A percentile compares a stretch with the other conserved stretches of the same genome.
Evolutionary conservation across 495 filamentous ascomycete species (phyloP).

Genomic region (Arthonia radiata): DNA sequence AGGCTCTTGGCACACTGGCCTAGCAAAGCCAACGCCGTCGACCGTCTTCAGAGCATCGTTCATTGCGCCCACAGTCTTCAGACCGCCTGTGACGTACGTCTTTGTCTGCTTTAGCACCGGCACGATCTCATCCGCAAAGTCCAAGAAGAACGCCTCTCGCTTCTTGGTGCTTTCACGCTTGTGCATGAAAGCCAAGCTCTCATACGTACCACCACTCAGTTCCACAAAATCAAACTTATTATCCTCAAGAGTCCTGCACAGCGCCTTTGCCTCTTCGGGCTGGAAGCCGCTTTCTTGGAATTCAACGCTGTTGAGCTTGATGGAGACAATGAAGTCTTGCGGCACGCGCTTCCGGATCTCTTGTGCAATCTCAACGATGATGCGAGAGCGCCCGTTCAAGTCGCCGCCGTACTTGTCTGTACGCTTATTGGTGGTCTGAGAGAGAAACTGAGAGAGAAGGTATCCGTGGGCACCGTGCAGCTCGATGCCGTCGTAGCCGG

Average conservation of each 20-base stretch:
- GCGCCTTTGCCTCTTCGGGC: constrained; percentile 26
- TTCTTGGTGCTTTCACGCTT: constrained; percentile 26
- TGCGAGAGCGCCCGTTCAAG: constrained; percentile 28
- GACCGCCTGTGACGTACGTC: constrained; percentile 35
- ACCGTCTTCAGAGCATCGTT: constrained; percentile 29
- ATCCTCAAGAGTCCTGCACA: constrained; percentile 29
- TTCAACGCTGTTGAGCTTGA: constrained; percentile 47
- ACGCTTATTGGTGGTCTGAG: constrained; percentile 30
- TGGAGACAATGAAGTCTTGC: constrained; percentile 29
- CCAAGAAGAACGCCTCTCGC: constrained; percentile 40
- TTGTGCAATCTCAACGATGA: constrained; percentile 26
- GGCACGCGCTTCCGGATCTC: constrained; percentile 20
- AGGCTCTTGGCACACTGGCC: constrained; percentile 27
- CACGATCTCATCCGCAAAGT: constrained; percentile 35
- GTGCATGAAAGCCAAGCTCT: constrained; percentile 26
- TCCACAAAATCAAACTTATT: constrained; percentile 37
- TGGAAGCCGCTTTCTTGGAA: constrained; percentile 35
- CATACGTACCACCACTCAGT: constrained; percentile 32
- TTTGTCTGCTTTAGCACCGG: constrained; percentile 28
- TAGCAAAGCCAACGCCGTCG: constrained; percentile 30
- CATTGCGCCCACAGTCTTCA: constrained; percentile 36
- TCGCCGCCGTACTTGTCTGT: constrained; percentile 37
- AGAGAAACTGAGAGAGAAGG: constrained; percentile 42
- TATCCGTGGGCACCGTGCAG: constrained; percentile 39
- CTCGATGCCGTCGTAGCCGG: constrained; percentile 33